Evolutionary conservation across 148 eudicot genomes (phyloP), one percentile per base, ranked within the genome.

Genomic region (Arbutus unedo): DNA sequence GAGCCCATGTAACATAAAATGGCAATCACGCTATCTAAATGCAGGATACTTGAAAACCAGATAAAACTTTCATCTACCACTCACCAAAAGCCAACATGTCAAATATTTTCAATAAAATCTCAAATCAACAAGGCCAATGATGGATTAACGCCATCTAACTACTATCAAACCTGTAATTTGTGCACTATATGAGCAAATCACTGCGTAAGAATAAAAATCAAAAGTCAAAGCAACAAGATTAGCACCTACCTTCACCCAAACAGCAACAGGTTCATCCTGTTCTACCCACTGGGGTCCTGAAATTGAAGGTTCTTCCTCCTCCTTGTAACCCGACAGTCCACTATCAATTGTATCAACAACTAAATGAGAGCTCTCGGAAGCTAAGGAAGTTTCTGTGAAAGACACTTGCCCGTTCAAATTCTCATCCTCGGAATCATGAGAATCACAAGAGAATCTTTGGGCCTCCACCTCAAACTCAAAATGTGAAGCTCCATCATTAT

Each of bases 211-310:
- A 43, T 25, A 70, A 51, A 53, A 16, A 16, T 41, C 23, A 81
- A 10, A 6, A 83, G 38, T 81, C 59, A 82, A 84, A 80, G 67
- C 79, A 57, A 82, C 71, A 73, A 73, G 25, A 14, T 56, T 53
- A 53, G 31, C 55, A 45, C 9, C 21, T 92, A 96, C 99, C 99
- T 94, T 94, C 51, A 96, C 98, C 99, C 99, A 96, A 81, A 96
- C 94, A 80, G 99, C 90, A 80, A 90, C 82, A 82, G 97, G 84
- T 86, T 92, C 94, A 89, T 90, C 95, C 48, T 78, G 85, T 77
- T 91, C 93, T 1, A 92, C 89, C 89, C 93, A 93, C 80, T 85
- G 79, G 53, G 87, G 72, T 83, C 88, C 91, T 25, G 87, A 83
- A 86, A 78, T 62, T 64, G 89, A 84, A 50, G 88, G 81, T 55